Evolutionary conservation across 352 stramenopile genomes (phyloP), one percentile per base, ranked within the genome.

Genomic region (Pythium monospermum): DNA sequence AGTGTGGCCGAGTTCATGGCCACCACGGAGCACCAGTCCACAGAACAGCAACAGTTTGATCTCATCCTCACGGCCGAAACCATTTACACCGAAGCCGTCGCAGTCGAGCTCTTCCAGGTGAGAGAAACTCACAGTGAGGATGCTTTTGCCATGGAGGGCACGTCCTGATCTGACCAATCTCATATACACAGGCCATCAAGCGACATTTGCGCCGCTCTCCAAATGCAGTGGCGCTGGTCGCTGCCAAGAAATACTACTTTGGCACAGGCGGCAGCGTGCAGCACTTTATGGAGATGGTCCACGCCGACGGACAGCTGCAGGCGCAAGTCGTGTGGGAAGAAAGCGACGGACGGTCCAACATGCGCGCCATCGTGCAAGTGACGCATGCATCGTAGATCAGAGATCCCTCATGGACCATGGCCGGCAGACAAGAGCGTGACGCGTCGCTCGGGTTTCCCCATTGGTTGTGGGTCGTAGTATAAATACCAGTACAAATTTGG

Each of bases 211-310:
- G 71, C 3, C 64, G 51, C 10, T 30, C 51, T 3, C 71, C 62
- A 0, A 43, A 61, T 19, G 69, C 77, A 11, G 64, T 83, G 18
- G 81, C 78, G 22, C 64, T 92, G 6, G 72, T 94, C 12, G 81
- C 81, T 0, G 81, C 83, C 13, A 94, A 94, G 61, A 90, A 89
- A 51, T 94, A 94, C 44, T 94, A 92, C 57, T 94, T 94, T 55
- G 83, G 83, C 8, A 91, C 81, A 2, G 79, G 79, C 27, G 83
- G 83, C n/a, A 90, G 83, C 39, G 79, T 92, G n/a, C 78, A 94
- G 64, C 76, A 92, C 59, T 94, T 94, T 47, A 59, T 89, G 21
- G 50, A 69, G 1, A 39, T 92, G 33, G 75, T 92, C 22, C 27
- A 57, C 6, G 36, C 51, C 0, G 76, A 90, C 15, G 66, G 62